Evolutionary conservation across 2,329 filamentous ascomycete species (phyloP).

Genomic region (Juglanconis sp.): DNA sequence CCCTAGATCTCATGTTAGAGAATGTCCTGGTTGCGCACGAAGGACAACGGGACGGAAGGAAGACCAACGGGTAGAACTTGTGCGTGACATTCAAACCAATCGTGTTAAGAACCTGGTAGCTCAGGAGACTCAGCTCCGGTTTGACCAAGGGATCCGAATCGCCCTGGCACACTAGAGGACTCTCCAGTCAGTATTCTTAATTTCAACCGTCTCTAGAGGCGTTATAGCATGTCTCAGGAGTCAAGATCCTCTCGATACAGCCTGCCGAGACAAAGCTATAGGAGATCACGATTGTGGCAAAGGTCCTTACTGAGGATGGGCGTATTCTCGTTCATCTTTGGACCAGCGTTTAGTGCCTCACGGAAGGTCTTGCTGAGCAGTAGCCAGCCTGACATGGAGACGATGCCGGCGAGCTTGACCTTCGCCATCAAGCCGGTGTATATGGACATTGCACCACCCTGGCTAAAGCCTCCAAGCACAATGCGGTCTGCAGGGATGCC

Average conservation of each 20-base stretch:
- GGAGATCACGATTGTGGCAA: background rate
- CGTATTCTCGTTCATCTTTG: conserved; percentile 65
- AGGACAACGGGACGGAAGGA: background rate
- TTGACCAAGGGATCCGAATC: conserved; percentile 70
- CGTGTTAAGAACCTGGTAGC: conserved; percentile 63
- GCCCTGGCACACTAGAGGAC: conserved; percentile 68
- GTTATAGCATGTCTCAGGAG: background rate
- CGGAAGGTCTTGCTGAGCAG: conserved; percentile 55
- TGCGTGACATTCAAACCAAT: conserved; percentile 72
- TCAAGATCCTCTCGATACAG: no score
- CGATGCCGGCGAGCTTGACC: conserved; percentile 79
- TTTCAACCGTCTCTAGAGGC: background rate
- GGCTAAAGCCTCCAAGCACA: conserved; percentile 79
- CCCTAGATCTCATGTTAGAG: conserved; percentile 37
- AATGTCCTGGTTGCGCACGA: no score
- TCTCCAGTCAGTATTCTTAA: background rate
- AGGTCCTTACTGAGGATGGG: conserved; percentile 61
- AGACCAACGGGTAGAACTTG: conserved; percentile 67
- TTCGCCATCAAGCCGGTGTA: conserved; percentile 72
- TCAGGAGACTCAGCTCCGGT: conserved; percentile 64
- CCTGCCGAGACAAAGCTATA: no score
- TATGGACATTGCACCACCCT: conserved; percentile 85
- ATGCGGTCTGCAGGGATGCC: conserved; percentile 82
- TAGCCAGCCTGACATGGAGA: conserved; percentile 81
- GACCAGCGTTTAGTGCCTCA: conserved; percentile 33